A percentile compares a stretch with the other conserved stretches of the same genome.
These are phyloP conservation scores for Tolypocladium pustulatum DNA, from an alignment of 2,329 filamentous ascomycete species.

Conservation along the genomic window DNA sequence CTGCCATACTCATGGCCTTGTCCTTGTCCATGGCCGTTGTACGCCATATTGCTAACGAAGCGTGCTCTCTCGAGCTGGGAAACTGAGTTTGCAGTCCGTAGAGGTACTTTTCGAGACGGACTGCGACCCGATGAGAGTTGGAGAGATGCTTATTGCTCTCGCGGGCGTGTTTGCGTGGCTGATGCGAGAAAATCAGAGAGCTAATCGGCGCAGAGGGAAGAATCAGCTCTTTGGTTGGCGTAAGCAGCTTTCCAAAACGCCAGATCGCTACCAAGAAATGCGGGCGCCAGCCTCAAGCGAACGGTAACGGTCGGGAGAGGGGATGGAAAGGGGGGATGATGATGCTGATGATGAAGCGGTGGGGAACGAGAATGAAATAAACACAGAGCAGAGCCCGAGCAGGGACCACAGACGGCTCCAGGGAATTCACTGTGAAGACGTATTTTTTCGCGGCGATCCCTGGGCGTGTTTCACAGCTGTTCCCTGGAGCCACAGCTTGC, in stretches of 20 bases:
- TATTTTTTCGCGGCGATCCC: not conserved
- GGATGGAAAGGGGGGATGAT: not conserved
- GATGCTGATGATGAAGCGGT: not conserved
- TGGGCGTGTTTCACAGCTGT: not conserved
- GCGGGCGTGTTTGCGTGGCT: not conserved
- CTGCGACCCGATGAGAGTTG: not conserved
- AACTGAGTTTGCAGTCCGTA: conserved; percentile 1
- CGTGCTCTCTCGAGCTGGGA: conserved; percentile 8
- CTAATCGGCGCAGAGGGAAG: not conserved
- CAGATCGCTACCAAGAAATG: not conserved
- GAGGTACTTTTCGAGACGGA: not conserved
- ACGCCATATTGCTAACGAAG: conserved; percentile 35
- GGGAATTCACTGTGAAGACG: not conserved
- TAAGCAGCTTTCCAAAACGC: not conserved
- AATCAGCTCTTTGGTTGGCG: not conserved
- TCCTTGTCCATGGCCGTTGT: conserved; percentile 50
- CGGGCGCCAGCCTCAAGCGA: not conserved
- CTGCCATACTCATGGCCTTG: conserved; percentile 44
- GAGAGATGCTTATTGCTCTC: not conserved
- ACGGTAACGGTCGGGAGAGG: not conserved
- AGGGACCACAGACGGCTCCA: not conserved
- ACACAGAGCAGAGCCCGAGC: not conserved
- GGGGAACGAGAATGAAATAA: not conserved
- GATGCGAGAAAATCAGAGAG: too few relatives aligned
- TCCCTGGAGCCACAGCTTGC: not conserved